Percentiles rank a stretch among this genome's conserved stretches.
phyloP scores from a whole-genome alignment of 2,329 filamentous ascomycete genomes.

The Coniochaeta sp. region DNA sequence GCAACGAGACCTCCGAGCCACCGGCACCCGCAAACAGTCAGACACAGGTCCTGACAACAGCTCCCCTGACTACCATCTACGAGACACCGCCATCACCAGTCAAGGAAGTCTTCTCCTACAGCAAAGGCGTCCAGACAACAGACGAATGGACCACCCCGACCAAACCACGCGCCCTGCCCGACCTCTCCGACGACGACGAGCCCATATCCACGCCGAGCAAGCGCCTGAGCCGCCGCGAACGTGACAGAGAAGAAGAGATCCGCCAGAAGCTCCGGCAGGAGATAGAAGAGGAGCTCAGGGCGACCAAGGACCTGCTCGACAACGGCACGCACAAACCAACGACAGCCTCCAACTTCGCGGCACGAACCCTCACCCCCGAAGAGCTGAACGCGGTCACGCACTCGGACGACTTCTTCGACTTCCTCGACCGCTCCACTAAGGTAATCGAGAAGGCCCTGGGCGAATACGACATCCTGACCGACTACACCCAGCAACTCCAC shows the following conservation, averaged over 20 bases:
- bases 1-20: constrained; percentile 60
- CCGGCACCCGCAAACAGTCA: constrained; percentile 38
- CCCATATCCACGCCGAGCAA: constrained; percentile 52
- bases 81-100: constrained; percentile 71
- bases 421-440: constrained; percentile 91
- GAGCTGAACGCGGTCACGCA: constrained; percentile 86
- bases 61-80: constrained; percentile 67
- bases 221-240: constrained; percentile 68
- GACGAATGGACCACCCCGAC: constrained; percentile 59
- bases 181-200: constrained; percentile 55
- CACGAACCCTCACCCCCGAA: constrained; percentile 71
- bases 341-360: constrained; percentile 57
- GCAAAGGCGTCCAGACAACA: constrained; percentile 89
- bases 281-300: constrained; percentile 85
- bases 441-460: constrained; percentile 94
- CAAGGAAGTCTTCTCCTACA: constrained; percentile 89
- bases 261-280: constrained; percentile 77
- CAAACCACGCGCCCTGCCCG: constrained; percentile 45
- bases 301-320: constrained; percentile 53
- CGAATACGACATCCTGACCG: constrained; percentile 91
- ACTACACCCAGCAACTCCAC: constrained; percentile 79
- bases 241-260: constrained; percentile 82
- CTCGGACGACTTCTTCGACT: constrained; percentile 89
- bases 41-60: constrained; percentile 66
- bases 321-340: constrained; percentile 33